Conservation (phyloP, 2,329 filamentous ascomycete species). For the Zelopaecilomyces penicillatus region DNA sequence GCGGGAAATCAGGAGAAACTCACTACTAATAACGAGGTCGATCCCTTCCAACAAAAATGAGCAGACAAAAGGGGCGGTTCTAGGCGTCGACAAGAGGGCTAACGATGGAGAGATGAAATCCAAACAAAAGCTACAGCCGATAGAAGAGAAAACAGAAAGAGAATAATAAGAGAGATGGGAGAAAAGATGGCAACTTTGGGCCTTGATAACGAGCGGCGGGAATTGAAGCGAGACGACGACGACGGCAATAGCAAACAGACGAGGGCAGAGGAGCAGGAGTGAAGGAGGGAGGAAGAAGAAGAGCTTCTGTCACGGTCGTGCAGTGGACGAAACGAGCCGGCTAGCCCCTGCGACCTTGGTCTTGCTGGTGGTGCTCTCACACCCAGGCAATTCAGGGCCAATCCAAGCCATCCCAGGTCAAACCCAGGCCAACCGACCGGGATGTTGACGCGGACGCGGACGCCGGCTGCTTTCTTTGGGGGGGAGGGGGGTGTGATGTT, state of each 20-base stretch:
- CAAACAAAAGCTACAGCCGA: constrained; percentile 4
- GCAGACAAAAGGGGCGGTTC: constrained; percentile 3
- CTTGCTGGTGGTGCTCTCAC: too few relatives aligned
- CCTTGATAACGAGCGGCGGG: constrained; percentile 30
- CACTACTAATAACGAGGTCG: constrained; percentile 5
- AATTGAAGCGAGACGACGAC: constrained; percentile 22
- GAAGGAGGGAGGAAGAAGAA: constrained; percentile 18
- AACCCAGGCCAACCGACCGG: not conserved
- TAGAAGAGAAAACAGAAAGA: constrained; percentile 10
- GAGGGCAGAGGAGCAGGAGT: constrained; percentile 18
- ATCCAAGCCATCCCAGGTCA: too few relatives aligned
- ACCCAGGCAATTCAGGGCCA: too few relatives aligned
- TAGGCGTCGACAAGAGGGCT: constrained; percentile 2
- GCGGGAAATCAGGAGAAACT: constrained; percentile 7
- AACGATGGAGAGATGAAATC: constrained; percentile 1
- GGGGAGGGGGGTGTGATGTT: not conserved
- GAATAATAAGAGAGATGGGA: constrained; percentile 18
- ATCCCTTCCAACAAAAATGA: constrained; percentile 5
- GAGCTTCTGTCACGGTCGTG: constrained; percentile 3
- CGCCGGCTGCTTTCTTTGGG: not conserved
- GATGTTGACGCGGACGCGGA: constrained; percentile 3
- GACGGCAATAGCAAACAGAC: constrained; percentile 8
- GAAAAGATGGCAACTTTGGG: constrained; percentile 19
- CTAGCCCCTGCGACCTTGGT: constrained; percentile 4
- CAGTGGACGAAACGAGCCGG: constrained; percentile 9